phyloP scores from a whole-genome alignment of 2,329 filamentous ascomycete species.

The Massarina eburnea region DNA sequence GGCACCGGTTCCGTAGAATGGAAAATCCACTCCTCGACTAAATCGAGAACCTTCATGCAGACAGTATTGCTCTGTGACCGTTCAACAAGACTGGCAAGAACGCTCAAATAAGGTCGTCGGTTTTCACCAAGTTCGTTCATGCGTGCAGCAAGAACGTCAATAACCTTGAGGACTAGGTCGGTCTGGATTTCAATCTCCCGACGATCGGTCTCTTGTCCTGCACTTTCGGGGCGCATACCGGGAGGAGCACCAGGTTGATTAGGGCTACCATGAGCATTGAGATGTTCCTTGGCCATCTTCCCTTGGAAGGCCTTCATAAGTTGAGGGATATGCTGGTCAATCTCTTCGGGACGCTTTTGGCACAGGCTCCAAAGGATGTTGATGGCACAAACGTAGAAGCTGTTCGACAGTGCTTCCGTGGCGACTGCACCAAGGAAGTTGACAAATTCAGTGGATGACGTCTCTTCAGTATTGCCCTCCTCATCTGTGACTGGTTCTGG shows the following conservation, averaged over 20 bases:
- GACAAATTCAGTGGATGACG: slow-evolving; percentile 82
- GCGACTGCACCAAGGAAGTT: slow-evolving; percentile 82
- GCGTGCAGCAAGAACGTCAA: slow-evolving; percentile 86
- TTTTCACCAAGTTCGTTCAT: slow-evolving; percentile 94
- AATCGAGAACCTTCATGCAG: slow-evolving; percentile 87
- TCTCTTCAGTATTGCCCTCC: slow-evolving; percentile 73
- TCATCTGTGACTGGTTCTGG: slow-evolving; percentile 83
- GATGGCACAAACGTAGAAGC: slow-evolving; percentile 82
- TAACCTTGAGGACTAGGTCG: slow-evolving; percentile 88
- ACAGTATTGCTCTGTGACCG: slow-evolving; percentile 85
- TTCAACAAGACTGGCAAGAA: slow-evolving; percentile 91
- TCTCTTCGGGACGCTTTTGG: slow-evolving; percentile 78
- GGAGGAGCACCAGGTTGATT: slow-evolving; percentile 32
- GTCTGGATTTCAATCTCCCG: slow-evolving; percentile 89
- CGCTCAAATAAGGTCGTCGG: slow-evolving; percentile 88
- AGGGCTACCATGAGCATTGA: slow-evolving; percentile 61
- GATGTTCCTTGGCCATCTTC: slow-evolving; percentile 91
- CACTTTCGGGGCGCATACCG: slow-evolving; percentile 55
- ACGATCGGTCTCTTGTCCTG: slow-evolving; percentile 64
- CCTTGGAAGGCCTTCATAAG: slow-evolving; percentile 92
- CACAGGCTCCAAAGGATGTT: slow-evolving; percentile 93
- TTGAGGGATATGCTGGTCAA: slow-evolving; percentile 83
- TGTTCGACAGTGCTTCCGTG: slow-evolving; percentile 79
- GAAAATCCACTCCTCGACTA: slow-evolving; percentile 97
- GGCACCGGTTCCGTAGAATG: slow-evolving; percentile 92